A percentile compares a stretch with the other conserved stretches of the same genome.
Evolutionary conservation across 2,329 filamentous ascomycete genomes (phyloP).

Genomic region (Arthrobotrys pseudoclavata): DNA sequence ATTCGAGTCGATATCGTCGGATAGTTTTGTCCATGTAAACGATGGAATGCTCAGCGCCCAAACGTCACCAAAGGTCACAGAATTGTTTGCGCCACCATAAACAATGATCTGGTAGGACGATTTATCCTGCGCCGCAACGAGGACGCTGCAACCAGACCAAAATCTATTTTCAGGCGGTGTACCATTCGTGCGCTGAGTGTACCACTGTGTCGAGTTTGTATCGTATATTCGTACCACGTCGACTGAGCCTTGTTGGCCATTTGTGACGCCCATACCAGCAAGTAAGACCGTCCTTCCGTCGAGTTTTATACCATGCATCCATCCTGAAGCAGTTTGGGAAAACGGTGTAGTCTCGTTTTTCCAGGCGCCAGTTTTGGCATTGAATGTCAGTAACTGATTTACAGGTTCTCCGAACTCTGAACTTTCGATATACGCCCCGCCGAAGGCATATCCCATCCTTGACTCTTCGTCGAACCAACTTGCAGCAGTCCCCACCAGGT

Average conservation of each 20-base stretch:
- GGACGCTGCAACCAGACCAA: conserved; percentile 46
- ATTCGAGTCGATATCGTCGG: conserved; percentile 40
- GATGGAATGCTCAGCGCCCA: conserved; percentile 58
- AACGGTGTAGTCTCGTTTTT: conserved; percentile 48
- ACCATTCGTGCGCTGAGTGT: conserved; percentile 50
- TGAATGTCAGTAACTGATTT: conserved; percentile 51
- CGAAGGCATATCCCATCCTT: conserved; percentile 42
- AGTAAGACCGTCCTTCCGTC: conserved; percentile 34
- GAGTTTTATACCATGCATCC: conserved; percentile 41
- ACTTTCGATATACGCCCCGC: conserved; percentile 35
- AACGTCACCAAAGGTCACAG: conserved; percentile 44
- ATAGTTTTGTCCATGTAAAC: conserved; percentile 45
- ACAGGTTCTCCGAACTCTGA: conserved; percentile 28
- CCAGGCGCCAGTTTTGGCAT: conserved; percentile 38
- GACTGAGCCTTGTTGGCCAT: conserved; percentile 38
- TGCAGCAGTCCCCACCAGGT: conserved; percentile 33
- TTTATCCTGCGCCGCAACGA: conserved; percentile 46
- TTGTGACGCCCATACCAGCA: conserved; percentile 44
- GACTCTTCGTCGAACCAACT: conserved; percentile 49
- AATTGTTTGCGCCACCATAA: conserved; percentile 49
- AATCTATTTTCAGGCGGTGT: conserved; percentile 38
- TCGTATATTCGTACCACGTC: conserved; percentile 50
- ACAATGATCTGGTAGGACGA: conserved; percentile 50
- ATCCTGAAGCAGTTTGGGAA: conserved; percentile 24
- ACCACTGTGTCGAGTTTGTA: conserved; percentile 44